Evolutionary conservation across 352 stramenopile species (phyloP).

Genomic region (Phytopythium helicoides): DNA sequence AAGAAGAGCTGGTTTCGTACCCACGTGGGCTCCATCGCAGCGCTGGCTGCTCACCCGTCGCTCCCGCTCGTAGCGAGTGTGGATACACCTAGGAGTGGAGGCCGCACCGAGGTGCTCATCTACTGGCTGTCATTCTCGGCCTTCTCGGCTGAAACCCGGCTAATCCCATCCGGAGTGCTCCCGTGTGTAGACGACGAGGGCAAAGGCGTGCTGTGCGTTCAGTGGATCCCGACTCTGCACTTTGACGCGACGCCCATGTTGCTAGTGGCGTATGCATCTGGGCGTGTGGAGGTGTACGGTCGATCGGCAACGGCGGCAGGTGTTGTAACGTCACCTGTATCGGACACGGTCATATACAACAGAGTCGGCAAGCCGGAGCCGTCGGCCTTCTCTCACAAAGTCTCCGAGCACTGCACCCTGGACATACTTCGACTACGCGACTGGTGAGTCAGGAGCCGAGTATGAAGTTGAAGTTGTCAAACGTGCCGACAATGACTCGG

Average conservation of each 20-base stretch:
- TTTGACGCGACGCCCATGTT: slow-evolving; percentile 80
- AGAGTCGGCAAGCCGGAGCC: slow-evolving; percentile 4
- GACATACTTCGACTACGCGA: slow-evolving; percentile 72
- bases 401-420: slow-evolving; percentile 61
- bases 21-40: slow-evolving; percentile 63
- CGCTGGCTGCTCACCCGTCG: slow-evolving; percentile 72
- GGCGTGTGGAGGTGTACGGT: slow-evolving; percentile 64
- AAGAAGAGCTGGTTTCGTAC: slow-evolving; percentile 82
- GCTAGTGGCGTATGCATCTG: slow-evolving; percentile 57
- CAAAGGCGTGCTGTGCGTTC: slow-evolving; percentile 53
- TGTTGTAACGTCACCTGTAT: slow-evolving; percentile 53
- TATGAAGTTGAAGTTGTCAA: slow-evolving; percentile 67
- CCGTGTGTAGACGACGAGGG: slow-evolving; percentile 32
- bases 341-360: slow-evolving; percentile 2
- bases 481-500: slow-evolving; percentile 1
- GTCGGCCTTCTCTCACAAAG: slow-evolving; percentile 13
- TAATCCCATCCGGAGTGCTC: slow-evolving; percentile 78
- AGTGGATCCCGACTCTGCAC: slow-evolving; percentile 78
- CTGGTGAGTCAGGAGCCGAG: slow-evolving; percentile 59
- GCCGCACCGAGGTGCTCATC: slow-evolving; percentile 60
- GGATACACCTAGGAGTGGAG: slow-evolving; percentile 20
- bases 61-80: slow-evolving; percentile 73
- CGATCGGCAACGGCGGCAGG: slow-evolving; percentile 43
- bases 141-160: slow-evolving; percentile 72
- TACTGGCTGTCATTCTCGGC: slow-evolving; percentile 85